Percentiles rank a stretch among this genome's conserved stretches.
These are phyloP conservation scores for Gyrodon lividus DNA, from an alignment of 768 basidiomycete species.

Conservation along the genomic window DNA sequence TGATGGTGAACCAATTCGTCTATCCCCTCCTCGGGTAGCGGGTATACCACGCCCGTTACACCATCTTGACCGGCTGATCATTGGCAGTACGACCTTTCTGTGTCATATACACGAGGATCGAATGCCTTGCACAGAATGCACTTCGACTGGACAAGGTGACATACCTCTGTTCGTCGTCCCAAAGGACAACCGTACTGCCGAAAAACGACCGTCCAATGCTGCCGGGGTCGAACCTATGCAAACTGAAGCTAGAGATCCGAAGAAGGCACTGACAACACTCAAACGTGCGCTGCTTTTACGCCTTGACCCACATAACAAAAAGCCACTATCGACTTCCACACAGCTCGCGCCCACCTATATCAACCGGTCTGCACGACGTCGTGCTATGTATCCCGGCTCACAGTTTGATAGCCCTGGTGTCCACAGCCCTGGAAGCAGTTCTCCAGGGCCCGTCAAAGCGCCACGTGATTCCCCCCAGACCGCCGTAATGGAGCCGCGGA, in stretches of 20 bases:
- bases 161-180: constrained; percentile 51
- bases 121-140: constrained; percentile 63
- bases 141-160: constrained; percentile 48
- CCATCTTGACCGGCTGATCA: constrained; percentile 63
- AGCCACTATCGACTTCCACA: constrained; percentile 8
- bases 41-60: constrained; percentile 63
- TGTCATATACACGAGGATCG: constrained; percentile 67
- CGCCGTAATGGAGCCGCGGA: constrained; percentile 31
- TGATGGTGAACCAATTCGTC: constrained; percentile 39
- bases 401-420: constrained; percentile 55
- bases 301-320: constrained; percentile 33
- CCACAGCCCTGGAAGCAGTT: constrained; percentile 23
- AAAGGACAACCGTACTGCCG: constrained; percentile 15
- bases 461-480: constrained; percentile 18
- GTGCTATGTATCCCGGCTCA: constrained; percentile 54
- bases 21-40: constrained; percentile 65
- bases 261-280: constrained; percentile 63
- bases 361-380: constrained; percentile 71
- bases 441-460: constrained; percentile 13
- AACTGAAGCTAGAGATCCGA: constrained; percentile 46
- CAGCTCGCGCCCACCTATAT: constrained; percentile 40
- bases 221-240: constrained; percentile 8
- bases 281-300: constrained; percentile 62
- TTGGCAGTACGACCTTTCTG: constrained; percentile 70
- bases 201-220: constrained; percentile 22